phyloP scores from a whole-genome alignment of 2,329 filamentous ascomycete species.

The Hymenoscyphus fructigenus region DNA sequence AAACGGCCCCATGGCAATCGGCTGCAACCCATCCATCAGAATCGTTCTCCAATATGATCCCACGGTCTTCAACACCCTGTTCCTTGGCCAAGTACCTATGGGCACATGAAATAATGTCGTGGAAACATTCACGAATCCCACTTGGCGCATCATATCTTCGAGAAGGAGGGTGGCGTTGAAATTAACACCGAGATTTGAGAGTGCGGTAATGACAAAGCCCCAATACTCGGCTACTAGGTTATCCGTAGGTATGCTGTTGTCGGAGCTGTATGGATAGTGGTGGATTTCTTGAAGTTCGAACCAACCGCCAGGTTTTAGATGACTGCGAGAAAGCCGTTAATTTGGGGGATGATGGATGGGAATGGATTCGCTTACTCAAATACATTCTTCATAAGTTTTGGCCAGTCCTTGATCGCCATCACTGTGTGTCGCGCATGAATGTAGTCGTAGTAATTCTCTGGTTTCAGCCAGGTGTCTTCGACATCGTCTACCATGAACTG shows the following conservation, averaged over 20 bases:
- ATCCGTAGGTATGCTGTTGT: constrained; percentile 40
- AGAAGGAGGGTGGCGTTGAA: constrained; percentile 46
- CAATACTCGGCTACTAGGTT: constrained; percentile 49
- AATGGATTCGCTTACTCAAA: constrained; percentile 42
- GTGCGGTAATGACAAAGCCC: constrained; percentile 45
- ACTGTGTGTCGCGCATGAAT: constrained; percentile 59
- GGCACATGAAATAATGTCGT: constrained; percentile 43
- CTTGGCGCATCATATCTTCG: constrained; percentile 47
- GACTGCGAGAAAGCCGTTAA: constrained; percentile 35
- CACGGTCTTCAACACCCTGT: constrained; percentile 50
- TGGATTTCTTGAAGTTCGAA: constrained; percentile 56
- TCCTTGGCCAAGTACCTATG: constrained; percentile 45
- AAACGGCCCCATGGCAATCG: constrained; percentile 52
- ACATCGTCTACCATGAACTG: constrained; percentile 66
- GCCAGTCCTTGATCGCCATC: constrained; percentile 57
- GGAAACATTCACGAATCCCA: constrained; percentile 51
- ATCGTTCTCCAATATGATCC: constrained; percentile 53
- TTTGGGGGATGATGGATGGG: not conserved
- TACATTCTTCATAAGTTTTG: constrained; percentile 46
- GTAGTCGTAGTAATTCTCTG: constrained; percentile 56
- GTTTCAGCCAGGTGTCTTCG: constrained; percentile 52
- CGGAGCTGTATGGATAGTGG: constrained; percentile 47
- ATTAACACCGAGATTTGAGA: constrained; percentile 47
- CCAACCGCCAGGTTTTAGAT: constrained; percentile 55
- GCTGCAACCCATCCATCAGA: constrained; percentile 50